These are phyloP conservation scores for Trichoderma guizhouense DNA, from an alignment of 2,329 filamentous ascomycete genomes.

Conservation along the genomic window DNA sequence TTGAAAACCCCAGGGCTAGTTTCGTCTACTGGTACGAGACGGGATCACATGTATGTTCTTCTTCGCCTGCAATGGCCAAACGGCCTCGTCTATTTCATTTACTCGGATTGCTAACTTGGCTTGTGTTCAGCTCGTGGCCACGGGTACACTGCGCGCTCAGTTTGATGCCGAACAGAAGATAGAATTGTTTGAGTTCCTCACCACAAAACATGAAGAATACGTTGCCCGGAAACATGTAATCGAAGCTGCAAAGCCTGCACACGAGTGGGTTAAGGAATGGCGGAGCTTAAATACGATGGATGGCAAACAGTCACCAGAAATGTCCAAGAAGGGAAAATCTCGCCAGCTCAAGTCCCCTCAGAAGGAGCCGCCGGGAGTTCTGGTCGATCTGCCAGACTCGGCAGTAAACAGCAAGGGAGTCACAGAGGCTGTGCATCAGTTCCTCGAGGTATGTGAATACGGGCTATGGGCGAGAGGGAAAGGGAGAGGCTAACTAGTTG, in stretches of 20 bases:
- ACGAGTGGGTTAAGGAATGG: conserved; percentile 66
- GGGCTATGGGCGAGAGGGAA: not conserved
- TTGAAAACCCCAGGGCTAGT: conserved; percentile 73
- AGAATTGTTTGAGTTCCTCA: conserved; percentile 79
- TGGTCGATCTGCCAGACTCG: conserved; percentile 57
- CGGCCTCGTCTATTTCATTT: not conserved
- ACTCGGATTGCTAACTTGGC: conserved; percentile 27
- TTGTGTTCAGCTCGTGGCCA: conserved; percentile 62
- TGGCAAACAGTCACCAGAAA: conserved; percentile 59
- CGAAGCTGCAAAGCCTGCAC: conserved; percentile 57
- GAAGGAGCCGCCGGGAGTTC: conserved; percentile 54
- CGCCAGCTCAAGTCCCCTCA: conserved; percentile 59
- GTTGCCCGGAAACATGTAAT: conserved; percentile 67
- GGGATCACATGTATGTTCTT: conserved; percentile 67
- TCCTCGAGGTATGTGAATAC: conserved; percentile 54
- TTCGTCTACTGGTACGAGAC: conserved; percentile 88
- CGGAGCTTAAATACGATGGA: conserved; percentile 56
- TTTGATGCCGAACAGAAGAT: conserved; percentile 79
- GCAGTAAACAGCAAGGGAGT: conserved; percentile 58
- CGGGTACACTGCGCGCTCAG: conserved; percentile 72
- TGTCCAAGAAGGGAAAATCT: conserved; percentile 63
- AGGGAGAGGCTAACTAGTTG: conserved; percentile 16
- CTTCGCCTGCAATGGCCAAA: not conserved
- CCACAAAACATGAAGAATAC: conserved; percentile 75
- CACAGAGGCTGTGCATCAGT: conserved; percentile 59